These are phyloP conservation scores for Rhynchosporium graminicola DNA, from an alignment of 2,329 filamentous ascomycete genomes.

Conservation along the genomic window DNA sequence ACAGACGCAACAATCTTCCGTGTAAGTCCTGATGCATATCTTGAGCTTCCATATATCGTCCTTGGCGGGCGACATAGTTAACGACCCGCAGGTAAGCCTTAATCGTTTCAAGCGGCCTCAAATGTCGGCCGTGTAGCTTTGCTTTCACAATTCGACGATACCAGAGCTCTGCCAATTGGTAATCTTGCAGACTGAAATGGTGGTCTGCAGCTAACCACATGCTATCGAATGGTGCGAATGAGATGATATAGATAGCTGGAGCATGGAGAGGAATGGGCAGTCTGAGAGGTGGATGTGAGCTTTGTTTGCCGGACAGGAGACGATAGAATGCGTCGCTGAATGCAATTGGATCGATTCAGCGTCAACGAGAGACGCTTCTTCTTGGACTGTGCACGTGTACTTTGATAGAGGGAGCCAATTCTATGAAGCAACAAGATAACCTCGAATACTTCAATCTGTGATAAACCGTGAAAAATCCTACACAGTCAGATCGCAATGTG, in stretches of 20 bases:
- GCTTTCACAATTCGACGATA: constrained; percentile 17
- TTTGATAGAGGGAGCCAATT: no score
- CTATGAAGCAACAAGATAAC: no score
- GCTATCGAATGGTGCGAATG: neutral
- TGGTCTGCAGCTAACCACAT: constrained; percentile 9
- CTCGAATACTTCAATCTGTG: no score
- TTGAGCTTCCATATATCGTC: constrained; percentile 2
- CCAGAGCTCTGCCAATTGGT: constrained; percentile 4
- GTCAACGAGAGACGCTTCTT: neutral
- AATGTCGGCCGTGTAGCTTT: neutral
- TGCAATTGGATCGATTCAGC: neutral
- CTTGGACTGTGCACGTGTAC: no score
- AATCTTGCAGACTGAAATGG: neutral
- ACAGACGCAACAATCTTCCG: neutral
- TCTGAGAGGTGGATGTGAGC: neutral
- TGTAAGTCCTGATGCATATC: constrained; percentile 14
- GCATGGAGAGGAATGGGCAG: constrained; percentile 6
- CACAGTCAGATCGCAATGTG: no score
- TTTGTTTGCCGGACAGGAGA: neutral
- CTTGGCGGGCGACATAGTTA: neutral
- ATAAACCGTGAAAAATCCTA: no score
- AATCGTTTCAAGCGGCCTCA: constrained; percentile 4
- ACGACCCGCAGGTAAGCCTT: constrained; percentile 5
- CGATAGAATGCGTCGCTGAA: neutral
- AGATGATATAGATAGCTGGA: neutral